Base-by-base conservation (phyloP, 2,329 filamentous ascomycete species). In the Triangularia verruculosa region DNA sequence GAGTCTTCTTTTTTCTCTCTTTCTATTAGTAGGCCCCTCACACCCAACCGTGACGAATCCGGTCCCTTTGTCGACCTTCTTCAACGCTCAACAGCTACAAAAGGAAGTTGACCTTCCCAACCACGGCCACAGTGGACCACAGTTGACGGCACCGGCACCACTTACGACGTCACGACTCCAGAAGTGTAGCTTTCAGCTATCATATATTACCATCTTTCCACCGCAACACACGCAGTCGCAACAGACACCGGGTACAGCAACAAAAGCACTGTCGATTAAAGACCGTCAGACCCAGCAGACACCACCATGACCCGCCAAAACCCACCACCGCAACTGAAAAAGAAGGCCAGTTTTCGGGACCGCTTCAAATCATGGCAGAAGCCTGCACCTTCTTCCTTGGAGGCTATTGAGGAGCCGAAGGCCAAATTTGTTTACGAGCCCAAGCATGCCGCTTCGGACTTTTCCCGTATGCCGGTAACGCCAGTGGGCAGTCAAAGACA, bases 391-490 rank as follows among this genome's bases (percentile, higher is more conserved):
- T 27, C 30, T 43, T 15, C 53, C 0, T 25, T 65, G 24, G 69
- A 73, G 9, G 64, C 77, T 17, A 70, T 71, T 1, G 70, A 66
- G 6, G 68, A 72, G 17, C 61, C 47, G 2, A 68, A 47, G 17
- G 34, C 66, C 1, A 61, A 64, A 4, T 66, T 58, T 62, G 72
- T 43, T 39, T 74, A 74, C 43, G 63, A 70, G 24, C 72, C 73
- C 15, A 70, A 67, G 30, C 73, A 74, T 64, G 73, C 73, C 2
- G 73, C 73, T n/a, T 61, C 70, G 47, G 73, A 74, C 57, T 74
- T 74, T 32, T 71, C 70, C 4, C 71, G 71, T 20, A 60, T 72
- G 24, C 64, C 68, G 1, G 52, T 68, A 3, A 60, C 69, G 51
- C 62, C 69, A 39, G 20, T 64, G 58, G 60, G 66, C 56, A 39